Base-by-base conservation (phyloP, 1,139 yeast species). In the Lodderomyces metapsilosis region DNA sequence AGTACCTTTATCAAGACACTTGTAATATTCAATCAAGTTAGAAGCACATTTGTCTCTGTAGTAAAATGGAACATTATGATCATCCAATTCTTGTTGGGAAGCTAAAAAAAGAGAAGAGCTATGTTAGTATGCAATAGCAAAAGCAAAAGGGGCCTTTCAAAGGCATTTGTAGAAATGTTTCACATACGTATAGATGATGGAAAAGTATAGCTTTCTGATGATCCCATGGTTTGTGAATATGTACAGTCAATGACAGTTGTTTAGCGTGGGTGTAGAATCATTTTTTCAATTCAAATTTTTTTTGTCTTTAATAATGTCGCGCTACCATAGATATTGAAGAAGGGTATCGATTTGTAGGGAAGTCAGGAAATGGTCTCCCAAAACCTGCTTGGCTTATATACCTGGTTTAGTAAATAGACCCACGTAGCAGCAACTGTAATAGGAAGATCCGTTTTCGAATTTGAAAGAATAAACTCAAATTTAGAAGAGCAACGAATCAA, bases 41-140 rank as follows among this genome's bases (percentile, higher is more conserved):
- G 73, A 64, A 36, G 78, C 77, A 59, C 78, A 72, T 45, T 61
- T 65, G 54, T 72, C 78, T 60, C 78, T 66, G 58, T 72, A 59
- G 48, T 67, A 58, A 54, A 71, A 71, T 13, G 78, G 77, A 32
- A 72, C 75, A 42, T 71, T 64, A 44, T 65, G 57, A 32, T 61
- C 68, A 49, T 72, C 77, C 58, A 72, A 62, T 46, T 71, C 76
- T 48, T 63, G 52, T 52, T 64, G 71, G 28, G 74, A 49, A 30
- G 52, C 52, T 51, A 37, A 10, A 42, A 28, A 25, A n/a, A 18
- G 25, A 11, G 27, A 18, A 21, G 12, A n/a, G n/a, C n/a, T 5
- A 24, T 35, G 48, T 44, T 48, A 44, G 48, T 46, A 38, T n/a
- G n/a, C n/a, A n/a, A n/a, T n/a, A n/a, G n/a, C n/a, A n/a, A n/a